Percentiles rank a stretch among this genome's conserved stretches.
Conservation (phyloP, 73 alveolate species). For the Paraurostyla sp. region DNA sequence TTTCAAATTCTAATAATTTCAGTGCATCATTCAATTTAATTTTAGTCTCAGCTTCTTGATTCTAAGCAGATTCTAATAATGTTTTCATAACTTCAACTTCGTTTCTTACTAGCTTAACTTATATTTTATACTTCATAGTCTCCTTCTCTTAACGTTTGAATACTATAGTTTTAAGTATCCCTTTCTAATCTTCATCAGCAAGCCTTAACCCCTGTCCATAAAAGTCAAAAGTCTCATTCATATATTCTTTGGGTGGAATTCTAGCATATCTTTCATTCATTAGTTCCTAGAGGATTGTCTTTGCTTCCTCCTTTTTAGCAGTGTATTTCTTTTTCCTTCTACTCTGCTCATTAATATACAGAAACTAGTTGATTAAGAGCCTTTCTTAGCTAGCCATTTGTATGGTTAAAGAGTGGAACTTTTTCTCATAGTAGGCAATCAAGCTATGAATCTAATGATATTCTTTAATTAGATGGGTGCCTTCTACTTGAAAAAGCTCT, state of each 20-base stretch:
- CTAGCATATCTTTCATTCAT: background rate
- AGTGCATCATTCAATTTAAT: background rate
- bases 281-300: background rate
- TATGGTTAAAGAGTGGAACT: background rate
- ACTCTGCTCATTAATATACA: background rate
- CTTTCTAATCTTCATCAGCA: background rate
- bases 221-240: conserved; percentile 6
- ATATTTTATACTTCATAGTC: background rate
- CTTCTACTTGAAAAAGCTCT: background rate
- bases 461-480: background rate
- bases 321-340: background rate
- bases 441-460: background rate
- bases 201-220: conserved; percentile 1
- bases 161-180: background rate
- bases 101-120: background rate
- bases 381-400: background rate
- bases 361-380: background rate
- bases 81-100: background rate
- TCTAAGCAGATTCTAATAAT: conserved; percentile 1
- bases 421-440: background rate
- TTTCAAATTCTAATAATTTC: background rate
- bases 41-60: background rate
- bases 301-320: background rate
- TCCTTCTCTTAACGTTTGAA: conserved; percentile 4
- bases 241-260: conserved; percentile 7